Base-by-base conservation (phyloP, 2,329 filamentous ascomycete genomes). In the Chrysoporthe deuterocubensis region DNA sequence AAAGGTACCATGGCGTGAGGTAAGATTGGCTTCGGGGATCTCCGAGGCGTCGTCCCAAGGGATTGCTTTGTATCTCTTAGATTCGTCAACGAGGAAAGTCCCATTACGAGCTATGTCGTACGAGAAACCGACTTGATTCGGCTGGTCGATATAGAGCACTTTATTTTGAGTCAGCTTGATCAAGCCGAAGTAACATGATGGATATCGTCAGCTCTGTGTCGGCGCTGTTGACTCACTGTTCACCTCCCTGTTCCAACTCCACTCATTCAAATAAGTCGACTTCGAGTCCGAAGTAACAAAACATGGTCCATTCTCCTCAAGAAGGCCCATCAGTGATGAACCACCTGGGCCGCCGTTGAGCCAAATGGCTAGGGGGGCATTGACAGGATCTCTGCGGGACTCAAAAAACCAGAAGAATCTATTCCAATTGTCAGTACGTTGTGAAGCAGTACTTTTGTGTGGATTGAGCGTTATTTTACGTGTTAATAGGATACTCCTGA, bases 101-200 rank as follows among this genome's bases (percentile, higher is more conserved):
- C 40, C 61, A 52, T 71, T 70, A 21, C 64, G 69, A 18, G 65
- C 57, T 6, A 58, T 64, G 60, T 71, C 69, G 42, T 72, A 72
- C 11, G 69, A 72, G 64, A 72, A 70, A 5, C 71, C 70, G 3
- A 68, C 65, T 40, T 70, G 75, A 71, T 65, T 66, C 11, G 68
- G 88, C 74, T 90, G 84, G 72, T 90, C 88, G 70, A 90, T 87
- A 75, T 88, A 90, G 8, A 90, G 81, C 81, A 89, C 46, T 63
- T 32, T 2, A 16, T 84, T 68, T 89, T 88, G 6, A 32, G 37
- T 48, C 40, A 43, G 56, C 56, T 34, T 43, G 4, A 16, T 13
- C 32, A 16, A 43, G 7, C 32, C 26, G 16, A 6, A 8, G 26
- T 37, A 46, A 46, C 11, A 54, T 21, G 21, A 21, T 26, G 26